Base-by-base conservation (phyloP, 192 early-diverging fungal species). In the Coemansia sp. region DNA sequence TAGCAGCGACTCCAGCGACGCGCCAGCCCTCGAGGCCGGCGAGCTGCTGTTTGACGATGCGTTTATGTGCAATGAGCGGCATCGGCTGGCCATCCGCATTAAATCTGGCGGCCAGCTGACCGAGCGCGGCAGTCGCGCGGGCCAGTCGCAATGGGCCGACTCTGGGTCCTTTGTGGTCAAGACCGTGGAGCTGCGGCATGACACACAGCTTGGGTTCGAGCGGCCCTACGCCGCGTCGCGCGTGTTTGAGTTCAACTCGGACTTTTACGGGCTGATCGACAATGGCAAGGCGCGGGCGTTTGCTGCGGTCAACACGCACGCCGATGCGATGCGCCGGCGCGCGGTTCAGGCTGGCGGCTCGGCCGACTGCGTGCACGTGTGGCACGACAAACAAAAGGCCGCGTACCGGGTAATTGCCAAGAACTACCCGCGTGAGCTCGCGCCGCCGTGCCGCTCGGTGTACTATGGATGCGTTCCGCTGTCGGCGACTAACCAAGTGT, bases 311-410 rank as follows among this genome's bases (percentile, higher is more conserved):
- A 55, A 43, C 19, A 23, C 28, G 27, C 71, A 75, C 45, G 53
- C 51, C 5, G 40, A 51, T 25, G 45, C 30, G 26, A 64, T 67
- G 64, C 61, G 56, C 20, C 27, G 30, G 2, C 40, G 59, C 25
- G 71, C 71, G 15, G 56, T 41, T 14, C n/a, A 31, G 28, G 26
- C 46, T 4, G 48, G 40, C 1, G 51, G 41, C 20, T 55, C 63
- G 8, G 64, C 55, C 9, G 63, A 62, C 46, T 57, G 71, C 44
- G 71, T 67, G 20, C 62, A 75, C 49, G 29, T 75, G 27, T 67
- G 64, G 71, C 71, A 75, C 41, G 71, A 75, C 56, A 67, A 67
- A 39, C 71, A 75, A 40, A 75, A 75, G 46, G 71, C 71, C 11
- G 71, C 71, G 2, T 75, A 60, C 55, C 64, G 71, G 8, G 53